A percentile compares a stretch with the other conserved stretches of the same genome.
phyloP scores from a whole-genome alignment of 257 asterid genomes.

The Leonotis leonurus region DNA sequence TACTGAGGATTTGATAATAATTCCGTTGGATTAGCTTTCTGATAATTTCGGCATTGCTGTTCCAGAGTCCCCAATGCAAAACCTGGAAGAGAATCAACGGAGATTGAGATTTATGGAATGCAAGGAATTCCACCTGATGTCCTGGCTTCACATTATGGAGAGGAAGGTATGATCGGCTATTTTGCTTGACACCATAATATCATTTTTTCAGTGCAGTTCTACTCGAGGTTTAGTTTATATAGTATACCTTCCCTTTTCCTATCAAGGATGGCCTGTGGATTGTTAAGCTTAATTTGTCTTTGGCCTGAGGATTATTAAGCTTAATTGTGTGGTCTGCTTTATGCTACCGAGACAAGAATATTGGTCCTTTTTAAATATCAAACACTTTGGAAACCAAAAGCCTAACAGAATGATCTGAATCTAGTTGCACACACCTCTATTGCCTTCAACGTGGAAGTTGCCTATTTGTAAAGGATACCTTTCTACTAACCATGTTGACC shows the following conservation, averaged over 20 bases:
- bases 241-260: not conserved
- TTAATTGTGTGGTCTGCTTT: not conserved
- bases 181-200: not conserved
- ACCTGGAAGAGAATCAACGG: conserved; percentile 86
- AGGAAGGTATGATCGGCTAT: conserved; percentile 50
- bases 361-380: not conserved
- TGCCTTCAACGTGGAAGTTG: not conserved
- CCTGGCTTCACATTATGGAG: conserved; percentile 86
- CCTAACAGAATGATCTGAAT: not conserved
- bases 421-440: not conserved
- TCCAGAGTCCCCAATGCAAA: conserved; percentile 92
- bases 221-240: not conserved
- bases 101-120: conserved; percentile 94
- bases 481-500: conserved; percentile 12
- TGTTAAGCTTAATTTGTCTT: not conserved
- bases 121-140: conserved; percentile 92
- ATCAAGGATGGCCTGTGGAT: not conserved
- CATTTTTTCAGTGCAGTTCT: not conserved
- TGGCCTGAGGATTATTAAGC: not conserved
- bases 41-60: not conserved
- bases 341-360: not conserved
- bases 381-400: not conserved
- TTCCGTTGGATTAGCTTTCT: not conserved
- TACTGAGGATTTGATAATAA: not conserved
- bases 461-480: not conserved